Evolutionary conservation across 225 moss, liverwort and hornwort species (phyloP), one percentile per base, ranked within the genome.

Genomic region (Sphagnum contortum): DNA sequence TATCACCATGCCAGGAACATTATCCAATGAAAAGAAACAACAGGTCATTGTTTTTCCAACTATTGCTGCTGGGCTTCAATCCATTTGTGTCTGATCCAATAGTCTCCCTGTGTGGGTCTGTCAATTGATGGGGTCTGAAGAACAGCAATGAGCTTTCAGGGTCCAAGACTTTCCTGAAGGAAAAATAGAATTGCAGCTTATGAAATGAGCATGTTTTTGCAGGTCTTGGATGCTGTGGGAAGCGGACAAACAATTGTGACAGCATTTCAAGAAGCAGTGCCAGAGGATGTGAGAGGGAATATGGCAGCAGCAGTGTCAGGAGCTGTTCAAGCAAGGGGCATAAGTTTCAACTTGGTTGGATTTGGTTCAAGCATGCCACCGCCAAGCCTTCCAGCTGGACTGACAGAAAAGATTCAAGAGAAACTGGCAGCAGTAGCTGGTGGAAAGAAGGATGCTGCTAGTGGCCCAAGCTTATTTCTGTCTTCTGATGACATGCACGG

Each of bases 191-290:
- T 29, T 29, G 29, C 29, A 29, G 29, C 29, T 29, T 29, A 29
- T 29, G 29, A 29, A 52, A 45, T 71, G 45, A 48, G 67, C 47
- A 49, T 64, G 75, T 53, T n/a, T 56, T 52, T 74, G 60, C 82
- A 96, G 96, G 96, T 92, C 12, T 71, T 93, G 77, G 76, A 81
- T 75, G 90, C 90, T 77, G 85, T 98, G 13, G 96, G 85, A 60
- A 77, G 73, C 63, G 96, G 96, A 12, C 87, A 98, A 68, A 75
- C 74, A 14, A 60, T 98, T 55, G 68, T 98, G 61, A 82, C 88
- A 59, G 92, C 96, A 54, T 81, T 98, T 67, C 90, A 98, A 86
- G 92, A 81, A 73, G 96, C 96, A 64, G 96, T 98, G 55, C 96
- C 96, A 8, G 96, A 98, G 82, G 90, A 98, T 5, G 96, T 98